Base-by-base conservation (phyloP, 78 protist genomes). In the Neovahlkampfia damariscottae region DNA sequence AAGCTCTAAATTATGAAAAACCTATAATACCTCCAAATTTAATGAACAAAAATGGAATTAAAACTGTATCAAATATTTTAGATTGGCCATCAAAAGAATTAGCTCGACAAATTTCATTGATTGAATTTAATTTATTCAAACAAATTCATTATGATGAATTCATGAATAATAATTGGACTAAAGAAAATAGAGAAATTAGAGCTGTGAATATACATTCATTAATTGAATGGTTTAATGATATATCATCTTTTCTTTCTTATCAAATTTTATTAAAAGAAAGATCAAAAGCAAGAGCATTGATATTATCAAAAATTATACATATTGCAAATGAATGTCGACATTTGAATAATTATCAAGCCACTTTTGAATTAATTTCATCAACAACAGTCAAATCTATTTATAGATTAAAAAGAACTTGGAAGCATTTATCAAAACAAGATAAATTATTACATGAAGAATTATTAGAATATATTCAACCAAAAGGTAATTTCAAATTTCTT, bases 321-420 rank as follows among this genome's bases (percentile, higher is more conserved):
- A 41, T 77, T 68, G 80, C 80, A 75, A 19, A 79, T 38, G 88
- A 83, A 38, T 62, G 82, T 2, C 34, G 40, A 8, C 77, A 85
- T 9, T 74, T 88, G 8, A 82, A 89, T 58, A 89, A 89, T 58
- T 89, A 82, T 70, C 86, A 84, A 70, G 87, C 85, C 40, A 78
- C 85, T 8, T 76, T 87, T 58, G 90, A 72, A 5, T 39, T 89
- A 27, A 79, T 87, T 4, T 70, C 91, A 1, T 87, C 82, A 19
- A 38, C 88, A 19, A 72, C 66, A 70, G 75, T 79, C 19, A 80
- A 85, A 8, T 82, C 90, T 38, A 85, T 89, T 30, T 59, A 73
- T 68, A 50, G 92, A 40, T 58, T 89, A 30, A 58, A 76, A 40
- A 68, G 76, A 73, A 89, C 91, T 5, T 85, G 89, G 90, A 75